phyloP scores from a whole-genome alignment of 148 eudicot genomes.

The Rhododendron ovatum region DNA sequence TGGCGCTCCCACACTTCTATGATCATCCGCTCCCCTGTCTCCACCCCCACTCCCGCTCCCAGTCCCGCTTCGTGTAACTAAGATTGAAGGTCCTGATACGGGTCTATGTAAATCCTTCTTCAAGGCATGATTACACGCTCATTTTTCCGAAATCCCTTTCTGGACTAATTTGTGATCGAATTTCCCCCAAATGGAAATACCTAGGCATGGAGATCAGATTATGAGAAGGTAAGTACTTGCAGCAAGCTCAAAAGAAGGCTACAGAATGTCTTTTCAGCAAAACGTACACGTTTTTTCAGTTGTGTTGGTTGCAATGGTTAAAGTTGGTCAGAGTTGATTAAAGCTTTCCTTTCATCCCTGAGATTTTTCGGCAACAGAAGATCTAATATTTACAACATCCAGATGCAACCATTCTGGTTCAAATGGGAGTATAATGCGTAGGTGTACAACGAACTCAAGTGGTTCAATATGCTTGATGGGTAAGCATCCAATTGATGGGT shows the following conservation, averaged over 20 bases:
- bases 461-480: neutral
- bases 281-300: neutral
- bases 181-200: neutral
- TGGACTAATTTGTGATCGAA: neutral
- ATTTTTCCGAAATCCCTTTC: neutral
- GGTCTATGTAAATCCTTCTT: neutral
- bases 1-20: no score
- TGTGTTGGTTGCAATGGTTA: neutral
- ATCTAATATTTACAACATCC: neutral
- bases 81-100: neutral
- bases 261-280: neutral
- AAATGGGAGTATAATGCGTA: neutral
- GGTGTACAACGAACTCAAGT: neutral
- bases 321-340: neutral
- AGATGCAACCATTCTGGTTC: neutral
- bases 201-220: neutral
- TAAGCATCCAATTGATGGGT: neutral
- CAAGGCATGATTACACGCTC: neutral
- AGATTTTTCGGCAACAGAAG: neutral
- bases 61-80: no score
- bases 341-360: neutral
- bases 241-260: neutral
- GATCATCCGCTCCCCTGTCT: no score
- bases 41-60: no score
- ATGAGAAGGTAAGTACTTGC: neutral